These are phyloP conservation scores for Coleophoma eucalyptorum DNA, from an alignment of 2,329 filamentous ascomycete species.

Conservation along the genomic window DNA sequence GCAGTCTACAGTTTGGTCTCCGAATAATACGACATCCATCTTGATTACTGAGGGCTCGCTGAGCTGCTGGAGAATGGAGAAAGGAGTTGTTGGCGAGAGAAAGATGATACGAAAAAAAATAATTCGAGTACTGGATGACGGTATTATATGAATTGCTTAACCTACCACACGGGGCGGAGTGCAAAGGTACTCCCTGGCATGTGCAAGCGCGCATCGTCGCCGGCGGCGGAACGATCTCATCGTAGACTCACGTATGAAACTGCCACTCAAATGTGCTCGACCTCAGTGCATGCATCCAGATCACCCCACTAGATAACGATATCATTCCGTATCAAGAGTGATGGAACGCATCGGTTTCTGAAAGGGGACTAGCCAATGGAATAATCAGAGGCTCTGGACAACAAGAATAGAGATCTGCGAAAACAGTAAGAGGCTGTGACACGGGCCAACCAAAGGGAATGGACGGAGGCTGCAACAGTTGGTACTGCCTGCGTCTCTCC, in stretches of 20 bases:
- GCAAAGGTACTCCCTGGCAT: not conserved
- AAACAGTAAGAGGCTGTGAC: not conserved
- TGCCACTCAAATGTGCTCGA: not conserved
- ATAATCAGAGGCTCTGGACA: not conserved
- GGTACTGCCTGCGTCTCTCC: too few relatives aligned
- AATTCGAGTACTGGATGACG: not conserved
- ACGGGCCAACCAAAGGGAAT: not conserved
- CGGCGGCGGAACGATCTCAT: not conserved
- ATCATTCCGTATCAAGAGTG: not conserved
- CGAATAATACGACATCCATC: slow-evolving; percentile 18
- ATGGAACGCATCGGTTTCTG: not conserved
- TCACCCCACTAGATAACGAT: not conserved
- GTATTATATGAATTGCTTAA: not conserved
- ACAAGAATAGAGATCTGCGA: not conserved
- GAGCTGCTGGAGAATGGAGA: not conserved
- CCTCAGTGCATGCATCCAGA: not conserved
- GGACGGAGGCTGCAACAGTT: not conserved
- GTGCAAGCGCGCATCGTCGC: not conserved
- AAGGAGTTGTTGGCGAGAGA: not conserved
- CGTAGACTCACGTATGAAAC: not conserved
- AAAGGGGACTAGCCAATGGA: not conserved
- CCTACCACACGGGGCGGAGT: not conserved
- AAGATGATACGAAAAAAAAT: not conserved
- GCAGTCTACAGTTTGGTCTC: slow-evolving; percentile 16
- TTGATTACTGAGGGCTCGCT: slow-evolving; percentile 6